Base-by-base conservation (phyloP, 2,329 filamentous ascomycete species). In the Sporothrix globosa region DNA sequence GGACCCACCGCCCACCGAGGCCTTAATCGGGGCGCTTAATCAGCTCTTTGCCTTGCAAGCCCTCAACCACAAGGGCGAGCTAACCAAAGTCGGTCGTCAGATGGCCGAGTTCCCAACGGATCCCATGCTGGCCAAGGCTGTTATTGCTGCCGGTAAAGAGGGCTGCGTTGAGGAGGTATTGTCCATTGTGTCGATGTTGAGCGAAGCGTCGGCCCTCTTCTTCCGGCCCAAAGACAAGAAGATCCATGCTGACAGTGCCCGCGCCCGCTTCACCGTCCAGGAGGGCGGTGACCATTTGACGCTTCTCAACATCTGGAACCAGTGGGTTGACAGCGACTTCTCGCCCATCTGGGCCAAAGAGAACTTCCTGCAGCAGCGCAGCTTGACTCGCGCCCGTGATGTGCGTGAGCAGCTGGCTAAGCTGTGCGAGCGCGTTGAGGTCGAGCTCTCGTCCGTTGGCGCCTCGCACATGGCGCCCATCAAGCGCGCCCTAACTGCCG, bases 171-270 rank as follows among this genome's bases (percentile, higher is more conserved):
- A 97, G 72, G 96, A 99, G 80, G 89, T 98, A 0, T 83, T 99
- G 19, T 93, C 92, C 0, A 92, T 98, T 65, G 92, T 98, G n/a
- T 89, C 94, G 54, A 97, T 98, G 92, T 86, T 98, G 0, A 89
- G 91, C 72, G 96, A 98, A 81, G 89, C 92, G 1, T 93, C 91
- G 4, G 90, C 93, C 0, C 86, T 99, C 5, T 99, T 97, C 83
- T 97, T 96, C 85, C 87, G 93, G 0, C 94, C 96, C 24, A 97
- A 97, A 78, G 94, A 99, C 81, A 97, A 98, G 84, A 97, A 97
- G 79, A 91, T 97, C 39, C 92, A 97, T 77, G 96, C 96, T 14
- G 95, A 99, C 79, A 92, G 91, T 73, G 96, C 96, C 0, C 89
- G 93, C 17, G 90, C 91, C 48, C 88, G 95, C 1, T 98, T 98